A percentile compares a stretch with the other conserved stretches of the same genome.
Evolutionary conservation across 768 basidiomycete species (phyloP).

Genomic region (Cubamyces sp.): DNA sequence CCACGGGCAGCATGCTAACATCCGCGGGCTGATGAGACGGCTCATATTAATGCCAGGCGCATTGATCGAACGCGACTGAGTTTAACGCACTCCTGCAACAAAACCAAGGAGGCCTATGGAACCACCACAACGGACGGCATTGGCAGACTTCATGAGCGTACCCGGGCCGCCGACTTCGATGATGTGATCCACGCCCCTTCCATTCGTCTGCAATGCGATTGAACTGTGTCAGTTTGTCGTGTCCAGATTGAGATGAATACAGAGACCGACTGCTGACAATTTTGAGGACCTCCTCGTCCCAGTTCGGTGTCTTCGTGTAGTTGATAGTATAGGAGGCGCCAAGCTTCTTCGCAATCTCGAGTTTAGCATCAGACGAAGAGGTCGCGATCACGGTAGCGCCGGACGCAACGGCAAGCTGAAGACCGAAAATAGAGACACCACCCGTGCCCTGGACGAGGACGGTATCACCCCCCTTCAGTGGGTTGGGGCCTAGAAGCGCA

Average conservation of each 20-base stretch:
- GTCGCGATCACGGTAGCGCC: conserved; percentile 70
- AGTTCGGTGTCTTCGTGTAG: conserved; percentile 59
- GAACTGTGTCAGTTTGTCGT: conserved; percentile 30
- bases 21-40: conserved; percentile 26
- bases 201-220: conserved; percentile 43
- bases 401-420: conserved; percentile 63
- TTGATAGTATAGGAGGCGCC: conserved; percentile 65
- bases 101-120: conserved; percentile 54
- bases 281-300: conserved; percentile 56
- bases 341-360: conserved; percentile 53
- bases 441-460: conserved; percentile 63
- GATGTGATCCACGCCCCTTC: conserved; percentile 41
- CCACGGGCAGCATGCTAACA: conserved; percentile 23
- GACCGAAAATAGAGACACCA: conserved; percentile 59
- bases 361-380: conserved; percentile 68
- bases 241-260: no score
- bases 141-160: conserved; percentile 50
- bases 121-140: conserved; percentile 45
- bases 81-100: conserved; percentile 43
- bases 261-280: conserved; percentile 40
- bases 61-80: no score
- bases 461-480: conserved; percentile 60
- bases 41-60: no score
- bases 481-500: conserved; percentile 51
- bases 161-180: conserved; percentile 59